Evolutionary conservation across 1,139 yeast genomes (phyloP).

Genomic region (Magnusiomyces clavatus): DNA sequence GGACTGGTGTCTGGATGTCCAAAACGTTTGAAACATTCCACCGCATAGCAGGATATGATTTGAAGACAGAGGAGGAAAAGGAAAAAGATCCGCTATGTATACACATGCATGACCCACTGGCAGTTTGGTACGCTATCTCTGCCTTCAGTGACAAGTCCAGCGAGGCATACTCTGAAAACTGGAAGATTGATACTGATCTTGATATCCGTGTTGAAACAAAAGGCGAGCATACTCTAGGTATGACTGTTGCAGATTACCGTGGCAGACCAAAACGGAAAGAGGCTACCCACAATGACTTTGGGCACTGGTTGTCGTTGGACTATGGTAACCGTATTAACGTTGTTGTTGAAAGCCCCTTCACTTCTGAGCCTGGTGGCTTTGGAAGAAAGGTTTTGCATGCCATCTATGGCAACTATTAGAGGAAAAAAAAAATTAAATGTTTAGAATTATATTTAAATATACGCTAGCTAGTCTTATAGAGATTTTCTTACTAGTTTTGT

Average conservation of each 20-base stretch:
- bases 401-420: constrained; percentile 8
- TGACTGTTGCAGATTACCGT: constrained; percentile 32
- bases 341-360: constrained; percentile 24
- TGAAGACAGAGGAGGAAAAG: constrained; percentile 17
- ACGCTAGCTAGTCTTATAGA: no score
- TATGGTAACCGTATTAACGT: constrained; percentile 27
- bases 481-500: no score
- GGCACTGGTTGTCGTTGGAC: constrained; percentile 24
- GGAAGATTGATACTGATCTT: constrained; percentile 24
- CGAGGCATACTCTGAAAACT: constrained; percentile 17
- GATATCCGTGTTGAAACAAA: constrained; percentile 36
- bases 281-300: constrained; percentile 22
- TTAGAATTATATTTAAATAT: no score
- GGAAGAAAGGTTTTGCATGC: constrained; percentile 15
- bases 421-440: no score
- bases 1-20: constrained; percentile 33
- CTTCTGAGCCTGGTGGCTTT: constrained; percentile 16
- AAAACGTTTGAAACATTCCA: constrained; percentile 28
- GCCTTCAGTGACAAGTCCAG: constrained; percentile 3
- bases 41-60: constrained; percentile 17
- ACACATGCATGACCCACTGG: constrained; percentile 37
- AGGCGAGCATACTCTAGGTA: constrained; percentile 35
- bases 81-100: constrained; percentile 13
- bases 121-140: constrained; percentile 31
- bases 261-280: constrained; percentile 25